phyloP scores from a whole-genome alignment of 345 rosid genomes.

The Carallia pectinifolia region DNA sequence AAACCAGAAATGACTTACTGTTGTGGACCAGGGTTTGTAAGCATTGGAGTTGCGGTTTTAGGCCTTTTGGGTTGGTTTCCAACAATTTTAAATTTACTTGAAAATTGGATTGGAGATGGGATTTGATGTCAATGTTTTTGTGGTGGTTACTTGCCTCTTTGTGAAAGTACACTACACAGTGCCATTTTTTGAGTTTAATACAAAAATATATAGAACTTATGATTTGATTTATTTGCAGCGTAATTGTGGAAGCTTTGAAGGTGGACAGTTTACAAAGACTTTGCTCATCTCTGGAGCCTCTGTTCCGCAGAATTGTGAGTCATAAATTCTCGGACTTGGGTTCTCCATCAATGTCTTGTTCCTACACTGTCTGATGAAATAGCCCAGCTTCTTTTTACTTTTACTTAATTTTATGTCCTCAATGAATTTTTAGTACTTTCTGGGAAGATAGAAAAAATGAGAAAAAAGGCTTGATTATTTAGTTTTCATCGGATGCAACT shows the following conservation, averaged over 20 bases:
- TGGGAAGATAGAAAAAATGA: not conserved
- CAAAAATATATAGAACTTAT: not conserved
- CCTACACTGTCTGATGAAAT: not conserved
- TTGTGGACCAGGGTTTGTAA: not conserved
- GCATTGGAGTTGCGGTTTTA: not conserved
- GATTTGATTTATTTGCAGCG: slow-evolving; percentile 49
- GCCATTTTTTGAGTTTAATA: not conserved
- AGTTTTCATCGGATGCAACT: not conserved
- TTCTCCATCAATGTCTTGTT: not conserved
- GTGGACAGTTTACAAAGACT: slow-evolving; percentile 88
- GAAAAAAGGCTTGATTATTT: not conserved
- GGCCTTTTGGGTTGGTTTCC: not conserved
- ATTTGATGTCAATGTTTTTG: not conserved
- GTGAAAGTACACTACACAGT: slow-evolving; percentile 5
- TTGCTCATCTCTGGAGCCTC: slow-evolving; percentile 92
- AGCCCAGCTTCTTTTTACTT: not conserved
- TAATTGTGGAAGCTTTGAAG: slow-evolving; percentile 92
- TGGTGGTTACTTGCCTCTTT: not conserved
- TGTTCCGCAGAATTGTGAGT: slow-evolving; percentile 89
- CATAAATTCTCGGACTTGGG: slow-evolving; percentile 1
- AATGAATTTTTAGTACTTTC: too few species aligned
- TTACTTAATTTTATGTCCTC: not conserved
- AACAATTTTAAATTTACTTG: not conserved
- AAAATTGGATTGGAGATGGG: not conserved
- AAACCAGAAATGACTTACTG: too few species aligned